phyloP scores from a whole-genome alignment of 441 rosid genomes.

The Adansonia grandidieri region DNA sequence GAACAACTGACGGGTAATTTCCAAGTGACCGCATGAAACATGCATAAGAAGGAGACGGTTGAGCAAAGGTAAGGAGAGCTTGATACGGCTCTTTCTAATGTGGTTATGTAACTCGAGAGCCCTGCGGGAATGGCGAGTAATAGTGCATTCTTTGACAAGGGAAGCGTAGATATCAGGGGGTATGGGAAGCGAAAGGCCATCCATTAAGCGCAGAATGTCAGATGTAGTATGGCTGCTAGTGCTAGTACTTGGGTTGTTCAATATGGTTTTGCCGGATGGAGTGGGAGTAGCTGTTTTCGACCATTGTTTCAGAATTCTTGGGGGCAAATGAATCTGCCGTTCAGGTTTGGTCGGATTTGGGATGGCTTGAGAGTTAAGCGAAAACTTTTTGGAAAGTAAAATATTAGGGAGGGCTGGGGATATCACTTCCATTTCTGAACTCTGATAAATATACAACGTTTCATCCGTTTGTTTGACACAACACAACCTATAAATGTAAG shows the following conservation, averaged over 20 bases:
- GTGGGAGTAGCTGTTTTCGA: background rate
- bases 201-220: conserved; percentile 58
- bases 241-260: background rate
- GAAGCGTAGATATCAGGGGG: conserved; percentile 55
- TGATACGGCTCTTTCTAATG: conserved; percentile 39
- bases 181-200: conserved; percentile 49
- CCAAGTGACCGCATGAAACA: conserved; percentile 47
- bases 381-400: conserved; percentile 7
- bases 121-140: conserved; percentile 37
- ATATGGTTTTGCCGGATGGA: background rate
- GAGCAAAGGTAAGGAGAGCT: conserved; percentile 39
- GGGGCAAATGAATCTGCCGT: background rate
- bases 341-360: background rate
- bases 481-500: too few species aligned
- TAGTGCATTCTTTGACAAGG: conserved; percentile 62
- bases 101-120: conserved; percentile 54
- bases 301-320: conserved; percentile 1
- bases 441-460: background rate
- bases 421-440: conserved; percentile 7
- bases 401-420: background rate
- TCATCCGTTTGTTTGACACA: background rate
- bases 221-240: conserved; percentile 32
- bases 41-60: conserved; percentile 59
- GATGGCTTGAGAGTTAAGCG: background rate
- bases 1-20: conserved; percentile 56